Conservation (phyloP, 2,329 filamentous ascomycete species). For the Ophiostoma australiae region DNA sequence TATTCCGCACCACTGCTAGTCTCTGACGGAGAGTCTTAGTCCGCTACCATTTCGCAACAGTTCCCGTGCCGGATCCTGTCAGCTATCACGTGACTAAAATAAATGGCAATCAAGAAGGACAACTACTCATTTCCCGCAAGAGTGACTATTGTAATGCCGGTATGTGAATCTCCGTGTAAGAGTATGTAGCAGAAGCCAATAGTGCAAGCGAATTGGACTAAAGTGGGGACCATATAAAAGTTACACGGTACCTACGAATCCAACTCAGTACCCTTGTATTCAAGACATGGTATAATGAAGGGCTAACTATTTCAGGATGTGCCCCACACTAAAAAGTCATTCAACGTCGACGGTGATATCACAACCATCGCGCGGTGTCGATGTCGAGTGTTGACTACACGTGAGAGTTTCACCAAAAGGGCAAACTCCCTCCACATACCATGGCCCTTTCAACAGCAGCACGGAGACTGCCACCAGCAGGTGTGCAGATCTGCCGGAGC, state of each 20-base stretch:
- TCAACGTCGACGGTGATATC: constrained; percentile 11
- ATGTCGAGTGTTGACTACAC: neutral
- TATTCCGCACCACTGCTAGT: constrained; percentile 21
- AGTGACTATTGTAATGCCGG: no score
- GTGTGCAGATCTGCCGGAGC: constrained; percentile 23
- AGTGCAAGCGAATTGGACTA: neutral
- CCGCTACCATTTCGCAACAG: no score
- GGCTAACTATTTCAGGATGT: neutral
- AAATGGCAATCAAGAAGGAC: no score
- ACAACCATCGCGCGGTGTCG: neutral
- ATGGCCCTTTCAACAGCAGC: constrained; percentile 20
- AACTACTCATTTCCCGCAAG: no score
- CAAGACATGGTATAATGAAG: neutral
- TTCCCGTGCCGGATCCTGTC: no score
- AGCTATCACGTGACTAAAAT: no score
- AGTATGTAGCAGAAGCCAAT: constrained; percentile 6
- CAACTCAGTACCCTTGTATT: neutral
- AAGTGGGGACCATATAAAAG: neutral
- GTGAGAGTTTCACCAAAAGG: neutral
- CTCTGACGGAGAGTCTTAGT: no score
- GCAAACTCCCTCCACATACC: neutral
- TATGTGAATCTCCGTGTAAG: neutral
- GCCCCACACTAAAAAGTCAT: constrained; percentile 21
- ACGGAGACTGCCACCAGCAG: constrained; percentile 20
- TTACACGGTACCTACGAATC: neutral